phyloP scores from a whole-genome alignment of 1,284 basidiomycete species.

The Moniliella sp. region DNA sequence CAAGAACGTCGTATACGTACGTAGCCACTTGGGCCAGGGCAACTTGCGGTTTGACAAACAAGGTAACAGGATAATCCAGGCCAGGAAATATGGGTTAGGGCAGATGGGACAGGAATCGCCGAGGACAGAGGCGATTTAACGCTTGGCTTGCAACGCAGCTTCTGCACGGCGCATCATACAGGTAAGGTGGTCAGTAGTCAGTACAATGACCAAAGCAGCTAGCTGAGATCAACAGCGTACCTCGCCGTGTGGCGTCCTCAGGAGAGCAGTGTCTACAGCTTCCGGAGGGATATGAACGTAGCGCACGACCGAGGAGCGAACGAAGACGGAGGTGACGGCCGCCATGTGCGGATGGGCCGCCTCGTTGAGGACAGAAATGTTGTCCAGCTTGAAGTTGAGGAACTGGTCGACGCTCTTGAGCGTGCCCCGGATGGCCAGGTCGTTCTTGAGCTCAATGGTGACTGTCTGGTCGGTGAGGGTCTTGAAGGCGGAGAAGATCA shows the following conservation, averaged over 20 bases:
- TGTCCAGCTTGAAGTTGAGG: constrained; percentile 84
- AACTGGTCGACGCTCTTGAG: constrained; percentile 98
- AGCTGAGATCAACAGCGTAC: constrained; percentile 48
- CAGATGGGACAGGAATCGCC: too few relatives aligned
- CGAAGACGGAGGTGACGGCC: constrained; percentile 97
- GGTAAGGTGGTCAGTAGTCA: too few relatives aligned
- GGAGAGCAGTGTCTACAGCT: constrained; percentile 76
- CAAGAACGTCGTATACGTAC: too few relatives aligned
- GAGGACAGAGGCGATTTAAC: too few relatives aligned
- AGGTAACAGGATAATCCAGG: too few relatives aligned
- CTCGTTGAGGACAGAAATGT: constrained; percentile 76
- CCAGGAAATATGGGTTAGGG: too few relatives aligned
- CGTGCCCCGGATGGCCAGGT: constrained; percentile 83
- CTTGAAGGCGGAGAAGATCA: constrained; percentile 96
- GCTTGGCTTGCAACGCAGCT: too few relatives aligned
- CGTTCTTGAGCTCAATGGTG: constrained; percentile 96
- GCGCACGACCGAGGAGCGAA: constrained; percentile 87
- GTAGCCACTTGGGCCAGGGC: too few relatives aligned
- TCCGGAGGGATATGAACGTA: constrained; percentile 83
- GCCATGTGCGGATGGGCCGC: constrained; percentile 75
- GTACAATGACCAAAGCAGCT: too few relatives aligned
- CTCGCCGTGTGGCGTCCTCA: constrained; percentile 96
- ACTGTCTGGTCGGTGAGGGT: constrained; percentile 77
- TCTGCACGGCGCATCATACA: too few relatives aligned
- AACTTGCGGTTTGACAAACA: too few relatives aligned